These are phyloP conservation scores for Triticum dicoccoides DNA, from an alignment of 176 grass and related monocot species.

Conservation along the genomic window DNA sequence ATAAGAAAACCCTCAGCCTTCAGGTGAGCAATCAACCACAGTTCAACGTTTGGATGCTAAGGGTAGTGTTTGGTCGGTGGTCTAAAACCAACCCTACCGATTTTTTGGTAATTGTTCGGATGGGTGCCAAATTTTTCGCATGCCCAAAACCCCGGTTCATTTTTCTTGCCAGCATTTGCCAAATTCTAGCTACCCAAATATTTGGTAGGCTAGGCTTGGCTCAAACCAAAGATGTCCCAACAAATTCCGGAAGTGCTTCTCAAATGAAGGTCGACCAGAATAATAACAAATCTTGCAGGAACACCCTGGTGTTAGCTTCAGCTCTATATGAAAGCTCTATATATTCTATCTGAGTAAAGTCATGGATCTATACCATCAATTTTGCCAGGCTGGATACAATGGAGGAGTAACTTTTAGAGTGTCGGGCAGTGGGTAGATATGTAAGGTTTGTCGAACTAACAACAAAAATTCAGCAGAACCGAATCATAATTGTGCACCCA, in stretches of 20 bases:
- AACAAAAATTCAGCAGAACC: no score
- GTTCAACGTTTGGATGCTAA: background rate
- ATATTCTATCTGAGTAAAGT: background rate
- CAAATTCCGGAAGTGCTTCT: background rate
- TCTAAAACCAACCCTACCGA: background rate
- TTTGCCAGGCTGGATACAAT: background rate
- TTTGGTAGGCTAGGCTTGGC: background rate
- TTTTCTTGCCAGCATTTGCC: background rate
- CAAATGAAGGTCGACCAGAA: background rate
- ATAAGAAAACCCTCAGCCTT: background rate
- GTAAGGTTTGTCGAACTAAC: no score
- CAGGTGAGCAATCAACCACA: slow-evolving; percentile 4
- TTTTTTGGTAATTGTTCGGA: background rate
- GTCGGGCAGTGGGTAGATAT: background rate
- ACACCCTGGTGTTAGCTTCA: slow-evolving; percentile 1
- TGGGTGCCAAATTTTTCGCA: background rate
- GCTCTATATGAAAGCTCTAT: background rate
- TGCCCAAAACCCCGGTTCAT: background rate
- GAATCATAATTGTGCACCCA: slow-evolving; percentile 1
- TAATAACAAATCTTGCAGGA: background rate
- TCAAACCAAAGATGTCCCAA: background rate
- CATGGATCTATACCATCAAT: background rate
- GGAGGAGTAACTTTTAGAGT: background rate
- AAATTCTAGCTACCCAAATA: background rate
- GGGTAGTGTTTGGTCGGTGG: background rate